A percentile compares a stretch with the other conserved stretches of the same genome.
Evolutionary conservation across 1,139 yeast species (phyloP).

Genomic region (Yamadazyma membranifaciens): DNA sequence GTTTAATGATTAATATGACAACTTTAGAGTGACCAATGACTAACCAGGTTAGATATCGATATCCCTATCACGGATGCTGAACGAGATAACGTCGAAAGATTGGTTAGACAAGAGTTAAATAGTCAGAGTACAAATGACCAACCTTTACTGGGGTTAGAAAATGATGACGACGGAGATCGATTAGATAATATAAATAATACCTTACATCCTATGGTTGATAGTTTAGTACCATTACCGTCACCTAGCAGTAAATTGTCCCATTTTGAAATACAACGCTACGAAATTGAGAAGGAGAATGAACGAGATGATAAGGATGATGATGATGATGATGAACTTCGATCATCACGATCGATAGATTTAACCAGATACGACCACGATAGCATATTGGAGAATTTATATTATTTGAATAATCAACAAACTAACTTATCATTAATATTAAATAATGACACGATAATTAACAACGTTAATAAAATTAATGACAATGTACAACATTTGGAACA

Average conservation of each 20-base stretch:
- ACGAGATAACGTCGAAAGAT: conserved; percentile 32
- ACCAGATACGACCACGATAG: conserved; percentile 20
- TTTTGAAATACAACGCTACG: conserved; percentile 30
- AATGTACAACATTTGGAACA: conserved; percentile 12
- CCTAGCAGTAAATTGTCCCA: conserved; percentile 15
- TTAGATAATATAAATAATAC: too few species aligned
- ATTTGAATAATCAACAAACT: conserved; percentile 10
- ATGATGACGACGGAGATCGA: too few species aligned
- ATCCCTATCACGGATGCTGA: conserved; percentile 31
- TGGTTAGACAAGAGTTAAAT: conserved; percentile 28
- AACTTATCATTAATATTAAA: conserved; percentile 11
- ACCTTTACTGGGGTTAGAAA: too few species aligned
- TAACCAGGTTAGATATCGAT: conserved; percentile 21
- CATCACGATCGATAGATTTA: conserved; percentile 22
- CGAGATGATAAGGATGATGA: conserved; percentile 26
- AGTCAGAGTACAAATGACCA: conserved; percentile 4
- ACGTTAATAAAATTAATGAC: not conserved
- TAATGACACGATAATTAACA: conserved; percentile 4
- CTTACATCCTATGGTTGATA: conserved; percentile 31
- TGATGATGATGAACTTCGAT: conserved; percentile 23
- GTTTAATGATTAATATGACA: too few species aligned
- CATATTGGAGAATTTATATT: conserved; percentile 20
- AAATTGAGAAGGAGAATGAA: conserved; percentile 28
- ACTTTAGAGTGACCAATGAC: not conserved
- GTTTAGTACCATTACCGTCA: conserved; percentile 24